Evolutionary conservation across 306 rosid species (phyloP), one percentile per base, ranked within the genome.

Genomic region (Trifolium subterraneum): DNA sequence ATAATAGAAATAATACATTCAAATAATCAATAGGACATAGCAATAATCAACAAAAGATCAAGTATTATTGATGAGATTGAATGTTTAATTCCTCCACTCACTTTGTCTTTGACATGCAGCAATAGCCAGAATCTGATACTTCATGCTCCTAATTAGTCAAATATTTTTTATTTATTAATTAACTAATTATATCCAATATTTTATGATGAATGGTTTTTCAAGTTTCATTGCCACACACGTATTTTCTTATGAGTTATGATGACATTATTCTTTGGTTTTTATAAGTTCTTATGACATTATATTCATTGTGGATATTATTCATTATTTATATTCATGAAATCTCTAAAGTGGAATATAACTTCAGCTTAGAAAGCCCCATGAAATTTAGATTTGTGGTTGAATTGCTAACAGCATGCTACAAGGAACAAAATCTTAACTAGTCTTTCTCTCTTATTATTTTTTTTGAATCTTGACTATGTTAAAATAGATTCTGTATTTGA

Each of bases 121-220:
- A 50, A 41, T 41, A 54, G 4, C 38, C 4, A 73, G 82, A 82
- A 82, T 78, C 51, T 16, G 73, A 82, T 82, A 20, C 82, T 31
- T 3, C 42, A 31, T 60, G 16, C 70, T 39, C 0, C 41, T 7
- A 66, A 42, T 41, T 12, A 23, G 13, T 50, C 72, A 72, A 72
- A 77, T 31, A 36, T 23, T 45, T 48, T 11, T 44, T 44, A n/a
- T 19, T 64, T 54, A 73, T 61, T 36, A 16, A 70, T 70, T 19
- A 42, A 41, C 22, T 42, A 4, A 12, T 62, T 36, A 13, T 10
- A 41, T 62, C 25, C 31, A 10, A 20, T 15, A 55, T 41, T 68
- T 4, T 8, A 80, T 54, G 31, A 20, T 64, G 27, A n/a, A 67
- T 63, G 45, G 33, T 39, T 29, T 64, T 45, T 35, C 27, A 36